Base-by-base conservation (phyloP, 2,329 filamentous ascomycete genomes). In the Parastagonospora avenae region DNA sequence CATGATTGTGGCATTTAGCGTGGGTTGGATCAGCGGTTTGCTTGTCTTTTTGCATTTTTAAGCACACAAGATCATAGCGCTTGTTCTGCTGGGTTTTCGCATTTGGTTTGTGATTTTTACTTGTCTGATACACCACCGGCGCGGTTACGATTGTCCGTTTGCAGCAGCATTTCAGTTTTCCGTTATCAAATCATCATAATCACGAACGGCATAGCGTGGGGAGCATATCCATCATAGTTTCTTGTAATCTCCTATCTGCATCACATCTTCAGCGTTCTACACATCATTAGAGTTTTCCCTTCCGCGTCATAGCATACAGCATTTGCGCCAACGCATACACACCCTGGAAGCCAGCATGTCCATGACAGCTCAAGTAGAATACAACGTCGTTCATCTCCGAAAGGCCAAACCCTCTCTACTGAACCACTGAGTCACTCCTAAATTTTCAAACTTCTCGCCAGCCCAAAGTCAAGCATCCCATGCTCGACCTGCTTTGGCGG, bases 1-100 rank as follows among this genome's bases (percentile, higher is more conserved):
- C 59, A 73, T 57, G 67, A 64, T 67, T 65, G 62, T 70, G 67
- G 66, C 69, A 73, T 73, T 73, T 71, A 72, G 69, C 70, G 66
- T 64, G 60, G 67, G 70, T 68, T 48, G 60, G 61, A 50, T 55
- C 55, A 52, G 46, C 40, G 51, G 52, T 49, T 58, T 55, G 46
- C 46, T 61, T 62, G 38, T 45, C 59, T 49, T 44, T 55, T 54
- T 55, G 32, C 16, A 55, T 57, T 54, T 48, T 54, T 52, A 58
- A 48, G 36, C 42, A 49, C 45, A 54, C 39, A 57, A 59, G 60
- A 66, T 67, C 64, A 68, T 65, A 70, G 68, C 66, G 66, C 49
- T 54, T 53, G 50, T 45, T 46, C 57, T 51, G 55, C 42, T 52
- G 64, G 55, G 53, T 59, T 52, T 42, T 55, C 30, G 37, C 15